Conservation (phyloP, 139 green algal species). For the Coelastrella sp. region DNA sequence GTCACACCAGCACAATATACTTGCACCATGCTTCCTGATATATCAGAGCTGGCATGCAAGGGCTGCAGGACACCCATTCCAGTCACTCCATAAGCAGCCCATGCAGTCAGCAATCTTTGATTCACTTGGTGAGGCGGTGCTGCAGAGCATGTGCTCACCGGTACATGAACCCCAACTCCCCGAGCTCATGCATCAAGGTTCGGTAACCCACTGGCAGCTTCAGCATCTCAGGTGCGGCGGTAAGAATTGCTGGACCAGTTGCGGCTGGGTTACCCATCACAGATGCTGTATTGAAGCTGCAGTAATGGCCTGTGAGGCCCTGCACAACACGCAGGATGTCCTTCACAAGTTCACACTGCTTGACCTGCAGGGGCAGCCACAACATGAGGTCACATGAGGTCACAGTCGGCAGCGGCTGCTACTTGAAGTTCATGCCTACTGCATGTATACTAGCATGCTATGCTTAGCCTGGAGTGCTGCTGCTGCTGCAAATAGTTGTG, state of each 20-base stretch:
- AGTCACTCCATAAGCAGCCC: too few species aligned
- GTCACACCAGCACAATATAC: not conserved
- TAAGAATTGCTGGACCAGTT: not conserved
- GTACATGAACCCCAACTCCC: constrained; percentile 25
- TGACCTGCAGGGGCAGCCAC: constrained; percentile 18
- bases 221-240: constrained; percentile 1
- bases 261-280: not conserved
- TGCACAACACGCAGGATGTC: constrained; percentile 87
- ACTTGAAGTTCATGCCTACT: too few species aligned
- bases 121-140: not conserved
- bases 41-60: not conserved
- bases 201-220: not conserved
- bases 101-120: too few species aligned
- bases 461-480: too few species aligned
- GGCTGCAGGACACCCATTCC: too few species aligned
- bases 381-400: too few species aligned
- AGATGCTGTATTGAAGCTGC: constrained; percentile 58
- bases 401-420: too few species aligned
- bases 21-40: not conserved
- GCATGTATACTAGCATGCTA: too few species aligned
- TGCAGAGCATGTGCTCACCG: not conserved
- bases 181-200: constrained; percentile 41
- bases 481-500: too few species aligned
- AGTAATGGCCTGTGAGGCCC: constrained; percentile 75
- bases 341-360: constrained; percentile 83